Conservation (phyloP, 192 early-diverging fungal genomes). For the Gorgonomyces haynaldii region DNA sequence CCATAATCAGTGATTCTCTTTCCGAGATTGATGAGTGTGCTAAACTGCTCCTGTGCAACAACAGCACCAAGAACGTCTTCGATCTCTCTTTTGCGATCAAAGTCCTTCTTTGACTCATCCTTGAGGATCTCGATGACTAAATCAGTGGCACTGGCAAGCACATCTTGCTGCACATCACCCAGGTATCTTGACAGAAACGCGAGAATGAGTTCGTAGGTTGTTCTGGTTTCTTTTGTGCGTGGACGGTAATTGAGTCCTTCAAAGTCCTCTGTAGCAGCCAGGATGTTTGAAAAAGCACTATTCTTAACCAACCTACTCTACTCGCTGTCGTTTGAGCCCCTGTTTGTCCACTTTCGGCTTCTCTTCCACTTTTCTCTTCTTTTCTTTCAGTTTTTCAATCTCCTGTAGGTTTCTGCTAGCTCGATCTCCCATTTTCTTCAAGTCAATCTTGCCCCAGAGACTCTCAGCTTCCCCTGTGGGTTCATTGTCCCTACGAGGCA, state of each 20-base stretch:
- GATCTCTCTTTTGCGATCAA: slow-evolving; percentile 76
- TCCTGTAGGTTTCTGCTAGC: slow-evolving; percentile 58
- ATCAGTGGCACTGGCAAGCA: slow-evolving; percentile 79
- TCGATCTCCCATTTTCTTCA: slow-evolving; percentile 71
- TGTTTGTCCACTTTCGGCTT: slow-evolving; percentile 44
- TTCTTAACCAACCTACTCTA: too few relatives aligned
- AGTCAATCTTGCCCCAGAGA: slow-evolving; percentile 74
- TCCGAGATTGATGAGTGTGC: slow-evolving; percentile 78
- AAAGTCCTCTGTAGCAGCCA: slow-evolving; percentile 77
- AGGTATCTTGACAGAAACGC: slow-evolving; percentile 67
- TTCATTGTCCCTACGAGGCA: slow-evolving; percentile 77
- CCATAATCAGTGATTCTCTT: slow-evolving; percentile 91
- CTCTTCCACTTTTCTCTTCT: too few relatives aligned
- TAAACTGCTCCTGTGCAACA: slow-evolving; percentile 71
- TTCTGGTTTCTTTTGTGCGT: slow-evolving; percentile 77
- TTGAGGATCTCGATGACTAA: slow-evolving; percentile 73
- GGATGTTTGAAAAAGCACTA: slow-evolving; percentile 50
- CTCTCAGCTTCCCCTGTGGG: slow-evolving; percentile 93
- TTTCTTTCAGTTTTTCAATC: slow-evolving; percentile 17
- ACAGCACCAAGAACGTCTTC: slow-evolving; percentile 57
- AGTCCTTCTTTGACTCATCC: slow-evolving; percentile 71
- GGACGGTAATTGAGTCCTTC: slow-evolving; percentile 80
- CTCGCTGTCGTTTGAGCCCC: slow-evolving; percentile 18
- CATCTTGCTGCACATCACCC: slow-evolving; percentile 80
- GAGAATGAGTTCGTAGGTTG: slow-evolving; percentile 80